Percentiles rank a stretch among this genome's conserved stretches.
Evolutionary conservation across 148 eudicot species (phyloP).

Genomic region (Rhododendron vialii): DNA sequence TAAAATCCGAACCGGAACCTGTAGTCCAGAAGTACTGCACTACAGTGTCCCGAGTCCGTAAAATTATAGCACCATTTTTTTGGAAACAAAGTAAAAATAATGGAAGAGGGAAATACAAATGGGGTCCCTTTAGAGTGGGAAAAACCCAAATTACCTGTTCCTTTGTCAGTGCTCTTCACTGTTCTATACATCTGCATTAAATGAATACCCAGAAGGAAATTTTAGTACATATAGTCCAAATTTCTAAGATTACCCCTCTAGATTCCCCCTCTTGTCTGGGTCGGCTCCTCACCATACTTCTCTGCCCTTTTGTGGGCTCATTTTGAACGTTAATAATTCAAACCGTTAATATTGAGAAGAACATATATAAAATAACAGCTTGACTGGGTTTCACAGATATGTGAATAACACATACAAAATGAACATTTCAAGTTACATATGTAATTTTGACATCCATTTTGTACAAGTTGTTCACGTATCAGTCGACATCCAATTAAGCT

Average conservation of each 20-base stretch:
- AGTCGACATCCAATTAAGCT: background rate
- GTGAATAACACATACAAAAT: no score
- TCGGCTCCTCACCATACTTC: background rate
- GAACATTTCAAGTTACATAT: no score
- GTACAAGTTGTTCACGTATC: background rate
- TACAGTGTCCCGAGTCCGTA: background rate
- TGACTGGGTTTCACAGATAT: background rate
- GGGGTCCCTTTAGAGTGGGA: conserved; percentile 4
- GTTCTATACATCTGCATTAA: conserved; percentile 95
- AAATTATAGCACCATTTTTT: background rate
- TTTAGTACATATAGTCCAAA: conserved; percentile 14
- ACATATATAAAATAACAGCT: background rate
- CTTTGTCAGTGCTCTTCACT: conserved; percentile 88
- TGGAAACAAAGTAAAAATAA: background rate
- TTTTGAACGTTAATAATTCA: no score
- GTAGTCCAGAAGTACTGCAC: no score
- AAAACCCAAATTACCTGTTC: conserved; percentile 34
- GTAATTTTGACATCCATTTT: no score
- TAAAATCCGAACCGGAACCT: no score
- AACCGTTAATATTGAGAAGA: background rate
- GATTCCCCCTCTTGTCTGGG: conserved; percentile 19
- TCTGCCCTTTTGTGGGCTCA: background rate
- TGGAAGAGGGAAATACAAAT: background rate
- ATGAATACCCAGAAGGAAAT: conserved; percentile 10
- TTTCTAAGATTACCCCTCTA: conserved; percentile 17